Evolutionary conservation across 1,284 basidiomycete genomes (phyloP), one percentile per base, ranked within the genome.

Genomic region (Cutaneotrichosporon curvatum): DNA sequence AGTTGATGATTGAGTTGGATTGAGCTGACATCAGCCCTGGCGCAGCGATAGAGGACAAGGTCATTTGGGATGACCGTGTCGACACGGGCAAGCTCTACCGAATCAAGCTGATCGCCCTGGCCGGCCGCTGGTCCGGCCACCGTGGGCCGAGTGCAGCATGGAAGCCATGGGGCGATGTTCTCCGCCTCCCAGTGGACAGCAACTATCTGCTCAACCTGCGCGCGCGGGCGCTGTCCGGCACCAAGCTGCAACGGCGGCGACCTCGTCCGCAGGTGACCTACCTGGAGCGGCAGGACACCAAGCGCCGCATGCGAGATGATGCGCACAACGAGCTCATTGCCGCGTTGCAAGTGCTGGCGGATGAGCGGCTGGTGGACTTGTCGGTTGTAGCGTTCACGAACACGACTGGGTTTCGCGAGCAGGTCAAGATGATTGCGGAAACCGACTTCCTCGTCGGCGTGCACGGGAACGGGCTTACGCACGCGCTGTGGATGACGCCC

Each of bases 381-480:
- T 9, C 19, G 25, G 19, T 50, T 6, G 19, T 40, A 10, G 25
- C 34, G n/a, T 54, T 56, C 33, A 37, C 25, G 10, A 45, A 43
- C 32, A 48, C 7, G 25, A 25, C 37, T n/a, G 23, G 23, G n/a
- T 28, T 41, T 21, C 19, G 31, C 33, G 45, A 53, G 43, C 41
- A 56, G 31, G 28, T 56, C 28, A 33, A 32, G 10, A 33, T 50
- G 9, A 55, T 37, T 3, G 43, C 46, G 10, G 33, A 43, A 6
- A 53, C 47, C 15, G 50, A 57, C 35, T 45, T 42, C 23, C 30
- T 56, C 1, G 30, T 57, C 38, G 56, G 56, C 39, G 81, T 88
- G 2, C 85, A 88, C 54, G 85, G 86, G 2, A 65, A 87, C 60
- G 85, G 85, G 3, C 73, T 88, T 2, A 83, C 85, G 9, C 82